These are phyloP conservation scores for Fusarium verticillioides DNA, from an alignment of 2,329 filamentous ascomycete species.

Conservation along the genomic window DNA sequence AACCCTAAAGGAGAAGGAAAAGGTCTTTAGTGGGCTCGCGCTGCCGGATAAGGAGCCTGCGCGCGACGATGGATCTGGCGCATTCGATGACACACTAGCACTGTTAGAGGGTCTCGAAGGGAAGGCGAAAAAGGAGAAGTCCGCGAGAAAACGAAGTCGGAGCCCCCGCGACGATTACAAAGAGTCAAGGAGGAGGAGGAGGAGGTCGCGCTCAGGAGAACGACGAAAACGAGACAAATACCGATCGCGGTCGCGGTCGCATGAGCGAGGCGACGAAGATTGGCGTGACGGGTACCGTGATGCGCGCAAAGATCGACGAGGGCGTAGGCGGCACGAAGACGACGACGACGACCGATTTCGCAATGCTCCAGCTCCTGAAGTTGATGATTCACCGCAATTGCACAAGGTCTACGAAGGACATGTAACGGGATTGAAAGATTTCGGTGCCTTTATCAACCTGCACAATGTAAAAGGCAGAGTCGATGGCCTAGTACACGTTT, in stretches of 20 bases:
- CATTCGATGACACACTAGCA: constrained; percentile 92
- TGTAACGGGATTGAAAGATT: constrained; percentile 93
- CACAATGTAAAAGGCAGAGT: constrained; percentile 87
- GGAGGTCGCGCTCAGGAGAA: constrained; percentile 57
- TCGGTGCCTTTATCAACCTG: constrained; percentile 95
- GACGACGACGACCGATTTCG: constrained; percentile 67
- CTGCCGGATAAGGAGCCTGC: constrained; percentile 78
- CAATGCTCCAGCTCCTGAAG: constrained; percentile 74
- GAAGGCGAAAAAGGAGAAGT: constrained; percentile 65
- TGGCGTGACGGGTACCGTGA: constrained; percentile 51
- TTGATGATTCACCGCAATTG: constrained; percentile 83
- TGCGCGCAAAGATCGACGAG: constrained; percentile 48
- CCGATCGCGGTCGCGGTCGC: constrained; percentile 53
- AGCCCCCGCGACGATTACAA: constrained; percentile 61
- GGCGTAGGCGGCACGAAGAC: constrained; percentile 55
- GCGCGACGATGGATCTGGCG: constrained; percentile 62
- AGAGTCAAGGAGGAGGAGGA: constrained; percentile 53
- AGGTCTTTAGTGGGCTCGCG: constrained; percentile 89
- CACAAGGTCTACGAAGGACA: constrained; percentile 91
- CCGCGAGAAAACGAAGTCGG: constrained; percentile 66
- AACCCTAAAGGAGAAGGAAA: constrained; percentile 77
- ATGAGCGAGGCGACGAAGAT: constrained; percentile 59
- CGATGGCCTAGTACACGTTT: constrained; percentile 93
- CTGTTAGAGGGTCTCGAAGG: constrained; percentile 87
- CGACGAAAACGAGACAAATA: constrained; percentile 50